Evolutionary conservation across 805 yeast genomes (phyloP), one percentile per base, ranked within the genome.

Genomic region (Tetrapisispora pingtungensis): DNA sequence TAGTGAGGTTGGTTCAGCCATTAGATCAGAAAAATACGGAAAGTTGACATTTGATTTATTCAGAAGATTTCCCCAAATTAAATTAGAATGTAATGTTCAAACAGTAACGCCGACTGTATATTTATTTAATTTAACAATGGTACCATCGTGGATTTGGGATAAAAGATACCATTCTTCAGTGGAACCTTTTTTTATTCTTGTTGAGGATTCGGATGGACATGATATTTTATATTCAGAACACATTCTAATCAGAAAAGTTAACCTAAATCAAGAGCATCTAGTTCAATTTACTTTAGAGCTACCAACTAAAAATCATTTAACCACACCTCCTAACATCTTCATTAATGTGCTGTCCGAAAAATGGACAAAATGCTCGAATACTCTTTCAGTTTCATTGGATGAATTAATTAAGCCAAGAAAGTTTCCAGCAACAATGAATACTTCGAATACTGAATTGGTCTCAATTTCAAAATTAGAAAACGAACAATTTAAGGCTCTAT

Each of bases 121-220:
- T 33, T 69, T 78, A 31, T 70, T 93, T 12, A 84, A 79, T 49
- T 62, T 89, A 2, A 86, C 78, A 42, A 62, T 86, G 2, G 50
- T 66, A 0, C 93, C 97, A 0, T 68, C 72, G 12, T 93, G 95
- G 84, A 69, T 67, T 15, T 89, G 97, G 96, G 83, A 84, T 59
- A 50, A 59, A 10, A 59, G 58, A 5, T 46, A 81, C 3, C 96
- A 88, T 55, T 84, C 84, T 0, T 63, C 58, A 24, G 66, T 75
- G 1, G 90, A 89, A 56, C 65, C 75, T 6, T 93, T 88, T 54
- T 61, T 80, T 27, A 48, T 93, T 2, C 43, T 86, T 3, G 84
- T 87, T 1, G 96, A 87, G 57, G 96, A 89, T 56, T 73, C 84
- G 40, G 82, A 85, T 57, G 95, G 96, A 4, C 90, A 85, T 46